Evolutionary conservation across 768 basidiomycete genomes (phyloP).

Genomic region (Boletales sp.): DNA sequence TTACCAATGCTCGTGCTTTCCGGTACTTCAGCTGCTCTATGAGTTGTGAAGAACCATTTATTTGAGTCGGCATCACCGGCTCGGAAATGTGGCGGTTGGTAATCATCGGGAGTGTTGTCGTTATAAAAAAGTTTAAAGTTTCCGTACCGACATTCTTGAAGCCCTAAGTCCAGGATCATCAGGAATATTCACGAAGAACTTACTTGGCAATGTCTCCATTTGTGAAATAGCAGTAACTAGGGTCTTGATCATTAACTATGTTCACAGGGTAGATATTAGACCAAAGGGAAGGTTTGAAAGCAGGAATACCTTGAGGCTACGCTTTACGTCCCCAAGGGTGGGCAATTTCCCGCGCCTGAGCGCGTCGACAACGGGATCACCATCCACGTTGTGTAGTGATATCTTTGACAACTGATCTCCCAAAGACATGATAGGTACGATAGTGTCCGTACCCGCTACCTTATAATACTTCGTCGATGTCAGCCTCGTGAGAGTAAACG

Average conservation of each 20-base stretch:
- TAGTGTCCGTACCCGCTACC: slow-evolving; percentile 53
- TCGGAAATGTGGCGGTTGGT: slow-evolving; percentile 80
- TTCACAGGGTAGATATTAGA: not conserved
- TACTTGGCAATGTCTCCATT: slow-evolving; percentile 78
- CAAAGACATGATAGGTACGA: slow-evolving; percentile 72
- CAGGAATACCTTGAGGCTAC: slow-evolving; percentile 63
- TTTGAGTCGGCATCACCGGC: slow-evolving; percentile 69
- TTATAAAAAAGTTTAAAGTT: slow-evolving; percentile 87
- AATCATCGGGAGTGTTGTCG: slow-evolving; percentile 72
- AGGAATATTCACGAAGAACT: slow-evolving; percentile 19
- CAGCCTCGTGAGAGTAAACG: not conserved
- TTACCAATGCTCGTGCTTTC: slow-evolving; percentile 69
- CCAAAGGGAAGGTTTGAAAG: not conserved
- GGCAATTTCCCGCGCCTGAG: slow-evolving; percentile 59
- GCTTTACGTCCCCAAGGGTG: slow-evolving; percentile 77
- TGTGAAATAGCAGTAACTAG: slow-evolving; percentile 74
- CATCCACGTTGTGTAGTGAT: slow-evolving; percentile 37
- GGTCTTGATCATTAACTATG: slow-evolving; percentile 69
- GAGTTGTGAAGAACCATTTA: slow-evolving; percentile 81
- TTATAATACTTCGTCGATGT: slow-evolving; percentile 55
- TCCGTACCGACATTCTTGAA: slow-evolving; percentile 72
- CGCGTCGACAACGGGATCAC: slow-evolving; percentile 61
- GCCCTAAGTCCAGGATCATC: not conserved
- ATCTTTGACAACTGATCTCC: slow-evolving; percentile 55
- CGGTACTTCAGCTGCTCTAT: slow-evolving; percentile 65